Evolutionary conservation across 2,329 filamentous ascomycete species (phyloP).

Genomic region (Ascochyta lentis): DNA sequence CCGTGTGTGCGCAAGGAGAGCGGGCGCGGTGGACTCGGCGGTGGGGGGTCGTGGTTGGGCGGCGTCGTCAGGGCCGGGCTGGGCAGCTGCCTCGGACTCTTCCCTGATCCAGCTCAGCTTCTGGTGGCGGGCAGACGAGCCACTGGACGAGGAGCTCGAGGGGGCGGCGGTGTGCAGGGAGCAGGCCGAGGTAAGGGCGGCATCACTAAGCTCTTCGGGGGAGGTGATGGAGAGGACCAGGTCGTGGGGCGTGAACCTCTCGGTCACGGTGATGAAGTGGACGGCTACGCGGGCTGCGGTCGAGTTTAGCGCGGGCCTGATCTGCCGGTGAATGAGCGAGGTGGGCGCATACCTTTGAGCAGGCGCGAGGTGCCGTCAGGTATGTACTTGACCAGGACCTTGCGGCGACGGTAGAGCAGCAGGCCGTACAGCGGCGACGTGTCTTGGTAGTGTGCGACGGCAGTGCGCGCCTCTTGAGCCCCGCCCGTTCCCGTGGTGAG

Average conservation of each 20-base stretch:
- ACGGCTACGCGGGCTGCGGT: constrained; percentile 77
- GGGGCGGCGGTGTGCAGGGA: constrained; percentile 86
- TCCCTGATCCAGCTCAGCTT: constrained; percentile 93
- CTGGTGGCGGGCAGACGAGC: constrained; percentile 75
- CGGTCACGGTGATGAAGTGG: constrained; percentile 67
- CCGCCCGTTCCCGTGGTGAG: constrained; percentile 79
- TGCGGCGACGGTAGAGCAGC: constrained; percentile 85
- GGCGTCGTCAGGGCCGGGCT: constrained; percentile 27
- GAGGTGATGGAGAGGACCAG: constrained; percentile 78
- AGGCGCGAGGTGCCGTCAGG: constrained; percentile 90
- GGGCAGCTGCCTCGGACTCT: constrained; percentile 77
- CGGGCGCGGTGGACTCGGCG: constrained; percentile 31
- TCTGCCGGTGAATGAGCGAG: neutral
- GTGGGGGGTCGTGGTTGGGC: constrained; percentile 28
- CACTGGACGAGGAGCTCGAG: constrained; percentile 83
- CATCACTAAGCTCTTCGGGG: constrained; percentile 83
- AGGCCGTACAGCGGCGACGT: constrained; percentile 90
- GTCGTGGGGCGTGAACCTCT: constrained; percentile 83
- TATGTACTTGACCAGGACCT: constrained; percentile 90
- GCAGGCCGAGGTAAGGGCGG: constrained; percentile 85
- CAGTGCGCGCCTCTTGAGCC: constrained; percentile 80
- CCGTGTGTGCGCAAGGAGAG: constrained; percentile 30
- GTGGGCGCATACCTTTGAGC: constrained; percentile 73
- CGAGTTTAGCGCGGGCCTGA: constrained; percentile 26
- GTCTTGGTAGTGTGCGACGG: constrained; percentile 80